Conservation (phyloP, 1,139 yeast genomes). For the Ogataea hybrid region DNA sequence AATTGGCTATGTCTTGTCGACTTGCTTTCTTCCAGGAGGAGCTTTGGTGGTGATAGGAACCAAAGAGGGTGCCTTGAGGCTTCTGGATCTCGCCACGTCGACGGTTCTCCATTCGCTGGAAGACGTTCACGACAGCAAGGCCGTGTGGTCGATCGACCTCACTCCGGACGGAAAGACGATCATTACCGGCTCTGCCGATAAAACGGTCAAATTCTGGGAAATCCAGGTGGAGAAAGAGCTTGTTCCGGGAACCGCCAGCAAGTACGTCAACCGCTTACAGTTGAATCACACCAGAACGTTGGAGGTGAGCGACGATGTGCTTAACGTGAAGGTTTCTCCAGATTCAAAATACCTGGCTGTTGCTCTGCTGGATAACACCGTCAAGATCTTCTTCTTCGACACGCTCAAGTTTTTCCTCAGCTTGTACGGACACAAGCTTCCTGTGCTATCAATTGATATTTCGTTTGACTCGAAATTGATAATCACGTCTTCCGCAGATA, state of each 20-base stretch:
- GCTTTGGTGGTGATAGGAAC: slow-evolving; percentile 86
- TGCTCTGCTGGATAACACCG: slow-evolving; percentile 86
- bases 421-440: slow-evolving; percentile 93
- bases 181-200: slow-evolving; percentile 94
- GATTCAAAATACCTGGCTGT: slow-evolving; percentile 77
- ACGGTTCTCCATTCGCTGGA: slow-evolving; percentile 66
- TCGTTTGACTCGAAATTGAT: slow-evolving; percentile 83
- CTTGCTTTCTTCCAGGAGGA: slow-evolving; percentile 89
- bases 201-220: slow-evolving; percentile 85
- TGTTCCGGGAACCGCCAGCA: slow-evolving; percentile 62
- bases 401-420: slow-evolving; percentile 83
- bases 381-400: slow-evolving; percentile 87
- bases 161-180: slow-evolving; percentile 82
- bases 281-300: slow-evolving; percentile 75
- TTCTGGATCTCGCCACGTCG: slow-evolving; percentile 85
- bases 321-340: slow-evolving; percentile 80
- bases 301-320: slow-evolving; percentile 82
- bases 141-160: slow-evolving; percentile 89
- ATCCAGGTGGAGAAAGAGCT: slow-evolving; percentile 64
- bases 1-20: slow-evolving; percentile 82
- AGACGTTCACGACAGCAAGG: slow-evolving; percentile 70
- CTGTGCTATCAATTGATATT: slow-evolving; percentile 87
- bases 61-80: slow-evolving; percentile 78
- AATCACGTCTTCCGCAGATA: slow-evolving; percentile 94
- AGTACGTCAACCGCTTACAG: slow-evolving; percentile 51